Conservation (phyloP, 2,329 filamentous ascomycete genomes). For the Ramularia endophylla region DNA sequence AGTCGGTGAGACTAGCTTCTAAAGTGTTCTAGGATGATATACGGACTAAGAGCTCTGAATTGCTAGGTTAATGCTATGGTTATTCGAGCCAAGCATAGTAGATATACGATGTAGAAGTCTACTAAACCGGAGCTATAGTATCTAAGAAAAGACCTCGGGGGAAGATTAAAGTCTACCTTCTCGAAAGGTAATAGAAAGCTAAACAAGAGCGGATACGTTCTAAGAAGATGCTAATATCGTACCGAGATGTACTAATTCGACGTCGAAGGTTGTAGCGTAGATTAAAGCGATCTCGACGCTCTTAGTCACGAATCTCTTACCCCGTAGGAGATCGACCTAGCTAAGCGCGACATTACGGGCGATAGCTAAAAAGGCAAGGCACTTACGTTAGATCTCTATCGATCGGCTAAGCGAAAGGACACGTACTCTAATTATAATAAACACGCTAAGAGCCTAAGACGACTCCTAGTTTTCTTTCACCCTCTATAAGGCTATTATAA, state of each 20-base stretch:
- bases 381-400: not conserved
- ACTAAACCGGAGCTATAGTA: constrained; percentile 6
- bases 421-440: constrained; percentile 15
- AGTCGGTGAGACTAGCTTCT: not conserved
- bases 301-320: constrained; percentile 38
- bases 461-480: constrained; percentile 25
- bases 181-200: constrained; percentile 12
- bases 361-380: constrained; percentile 29
- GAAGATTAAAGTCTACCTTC: constrained; percentile 11
- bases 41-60: constrained; percentile 37
- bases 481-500: constrained; percentile 9
- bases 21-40: constrained; percentile 3
- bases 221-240: constrained; percentile 11
- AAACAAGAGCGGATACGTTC: constrained; percentile 15
- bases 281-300: constrained; percentile 52
- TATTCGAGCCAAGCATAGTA: constrained; percentile 1
- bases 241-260: constrained; percentile 13
- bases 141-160: not conserved
- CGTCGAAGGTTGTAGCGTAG: constrained; percentile 46
- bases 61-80: constrained; percentile 14
- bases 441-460: constrained; percentile 16
- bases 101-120: constrained; percentile 15
- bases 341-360: constrained; percentile 39
- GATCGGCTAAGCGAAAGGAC: constrained; percentile 13
- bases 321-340: constrained; percentile 48